These are phyloP conservation scores for Phaffia rhodozyma DNA, from an alignment of 1,284 basidiomycete species.

Conservation along the genomic window DNA sequence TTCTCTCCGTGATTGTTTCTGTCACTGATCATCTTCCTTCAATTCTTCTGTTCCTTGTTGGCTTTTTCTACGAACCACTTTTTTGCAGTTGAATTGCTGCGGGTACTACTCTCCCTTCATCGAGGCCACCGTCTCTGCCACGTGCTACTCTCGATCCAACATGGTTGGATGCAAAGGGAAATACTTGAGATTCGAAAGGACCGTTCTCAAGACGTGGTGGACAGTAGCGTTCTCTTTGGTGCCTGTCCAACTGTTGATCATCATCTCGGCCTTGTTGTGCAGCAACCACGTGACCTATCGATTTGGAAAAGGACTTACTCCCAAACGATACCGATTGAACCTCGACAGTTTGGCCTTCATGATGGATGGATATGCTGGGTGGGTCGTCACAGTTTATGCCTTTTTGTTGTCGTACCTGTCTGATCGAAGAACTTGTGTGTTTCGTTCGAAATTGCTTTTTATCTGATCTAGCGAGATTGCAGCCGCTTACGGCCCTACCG, in stretches of 20 bases:
- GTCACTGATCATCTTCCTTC: not conserved
- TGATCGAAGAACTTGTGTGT: not conserved
- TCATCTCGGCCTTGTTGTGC: constrained; percentile 51
- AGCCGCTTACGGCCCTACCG: constrained; percentile 31
- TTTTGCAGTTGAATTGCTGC: constrained; percentile 45
- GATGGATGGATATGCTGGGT: constrained; percentile 58
- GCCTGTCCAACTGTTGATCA: constrained; percentile 51
- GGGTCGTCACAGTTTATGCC: constrained; percentile 23
- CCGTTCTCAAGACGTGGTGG: constrained; percentile 47
- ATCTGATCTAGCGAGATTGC: constrained; percentile 32
- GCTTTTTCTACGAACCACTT: constrained; percentile 7
- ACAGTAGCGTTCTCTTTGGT: constrained; percentile 51
- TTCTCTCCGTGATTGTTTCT: not conserved
- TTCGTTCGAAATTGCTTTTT: not conserved
- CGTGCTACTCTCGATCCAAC: constrained; percentile 52
- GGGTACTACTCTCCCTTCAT: constrained; percentile 54
- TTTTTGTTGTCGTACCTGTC: not conserved
- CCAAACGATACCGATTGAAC: constrained; percentile 55
- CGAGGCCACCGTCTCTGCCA: constrained; percentile 51
- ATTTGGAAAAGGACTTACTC: constrained; percentile 66
- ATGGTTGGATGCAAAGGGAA: constrained; percentile 57
- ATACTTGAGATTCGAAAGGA: constrained; percentile 50
- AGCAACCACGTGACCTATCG: constrained; percentile 61
- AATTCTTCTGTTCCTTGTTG: not conserved
- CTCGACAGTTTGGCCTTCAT: constrained; percentile 54